Conservation (phyloP, 1,284 basidiomycete species). For the Boletellus deceptivus region DNA sequence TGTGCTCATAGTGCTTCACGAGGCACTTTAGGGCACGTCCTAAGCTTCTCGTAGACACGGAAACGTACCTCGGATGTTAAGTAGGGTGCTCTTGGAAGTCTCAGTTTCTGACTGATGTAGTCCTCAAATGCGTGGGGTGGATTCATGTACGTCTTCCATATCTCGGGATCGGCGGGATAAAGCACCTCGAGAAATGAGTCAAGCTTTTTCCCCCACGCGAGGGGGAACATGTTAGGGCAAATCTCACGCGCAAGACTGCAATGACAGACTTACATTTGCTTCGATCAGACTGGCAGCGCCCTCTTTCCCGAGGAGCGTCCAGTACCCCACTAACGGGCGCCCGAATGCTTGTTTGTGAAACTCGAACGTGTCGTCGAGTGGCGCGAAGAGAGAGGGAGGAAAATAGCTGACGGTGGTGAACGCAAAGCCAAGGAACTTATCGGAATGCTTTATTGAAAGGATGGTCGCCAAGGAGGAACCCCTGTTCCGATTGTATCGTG, state of each 20-base stretch:
- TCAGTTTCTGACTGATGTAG: slow-evolving; percentile 28
- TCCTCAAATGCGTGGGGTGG: slow-evolving; percentile 32
- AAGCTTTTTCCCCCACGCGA: slow-evolving; percentile 16
- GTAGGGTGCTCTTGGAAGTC: slow-evolving; percentile 29
- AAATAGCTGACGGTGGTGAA: slow-evolving; percentile 34
- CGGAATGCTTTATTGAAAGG: slow-evolving; percentile 32
- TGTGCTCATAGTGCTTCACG: slow-evolving; percentile 28
- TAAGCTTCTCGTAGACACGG: no score
- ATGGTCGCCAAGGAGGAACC: slow-evolving; percentile 35
- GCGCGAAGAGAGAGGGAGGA: slow-evolving; percentile 27
- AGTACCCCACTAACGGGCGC: slow-evolving; percentile 40
- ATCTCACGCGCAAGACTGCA: background rate
- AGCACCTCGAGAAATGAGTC: slow-evolving; percentile 33
- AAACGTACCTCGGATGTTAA: slow-evolving; percentile 32
- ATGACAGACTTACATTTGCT: slow-evolving; percentile 26
- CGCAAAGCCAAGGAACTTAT: slow-evolving; percentile 33
- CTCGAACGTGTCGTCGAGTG: slow-evolving; percentile 28
- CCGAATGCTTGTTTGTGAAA: slow-evolving; percentile 27
- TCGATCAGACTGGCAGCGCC: slow-evolving; percentile 31
- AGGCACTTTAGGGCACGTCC: slow-evolving; percentile 1
- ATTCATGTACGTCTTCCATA: slow-evolving; percentile 36
- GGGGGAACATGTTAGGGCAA: background rate
- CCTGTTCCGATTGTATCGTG: slow-evolving; percentile 14
- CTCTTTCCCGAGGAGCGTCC: slow-evolving; percentile 35
- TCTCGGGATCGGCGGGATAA: slow-evolving; percentile 34